These are phyloP conservation scores for Cenchrus americanus DNA, from an alignment of 176 grass and related monocot species.

Conservation along the genomic window DNA sequence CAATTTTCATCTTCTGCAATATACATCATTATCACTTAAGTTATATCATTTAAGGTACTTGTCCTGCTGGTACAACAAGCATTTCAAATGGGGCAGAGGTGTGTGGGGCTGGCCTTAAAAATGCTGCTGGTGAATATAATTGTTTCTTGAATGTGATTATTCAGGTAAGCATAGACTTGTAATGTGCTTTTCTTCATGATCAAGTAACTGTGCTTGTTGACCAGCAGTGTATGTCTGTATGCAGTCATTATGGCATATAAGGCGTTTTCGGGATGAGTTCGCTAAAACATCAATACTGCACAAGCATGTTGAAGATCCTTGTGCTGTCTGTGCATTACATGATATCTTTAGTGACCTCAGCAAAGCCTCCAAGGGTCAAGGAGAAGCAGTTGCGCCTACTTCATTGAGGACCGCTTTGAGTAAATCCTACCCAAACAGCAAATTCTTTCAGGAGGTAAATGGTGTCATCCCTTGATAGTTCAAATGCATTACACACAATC, in stretches of 20 bases:
- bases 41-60: constrained; percentile 39
- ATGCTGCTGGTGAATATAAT: constrained; percentile 98
- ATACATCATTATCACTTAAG: constrained; percentile 16
- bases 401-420: constrained; percentile 91
- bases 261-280: constrained; percentile 75
- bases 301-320: constrained; percentile 86
- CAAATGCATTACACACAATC: constrained; percentile 25
- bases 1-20: constrained; percentile 21
- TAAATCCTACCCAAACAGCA: constrained; percentile 96
- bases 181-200: background rate
- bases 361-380: constrained; percentile 75
- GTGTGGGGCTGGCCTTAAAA: constrained; percentile 83
- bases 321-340: constrained; percentile 94
- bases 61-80: constrained; percentile 45
- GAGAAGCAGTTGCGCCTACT: constrained; percentile 84
- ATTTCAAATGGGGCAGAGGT: constrained; percentile 60
- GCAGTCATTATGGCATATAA: constrained; percentile 98
- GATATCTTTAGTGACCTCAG: constrained; percentile 81
- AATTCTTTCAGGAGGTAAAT: constrained; percentile 98
- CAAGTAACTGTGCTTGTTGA: constrained; percentile 23
- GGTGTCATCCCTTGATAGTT: constrained; percentile 17
- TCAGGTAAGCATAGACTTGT: constrained; percentile 65
- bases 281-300: constrained; percentile 76
- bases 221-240: constrained; percentile 26
- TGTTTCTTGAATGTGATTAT: constrained; percentile 99